Conservation (phyloP, 208 protist genomes). For the Leptomonas seymouri region DNA sequence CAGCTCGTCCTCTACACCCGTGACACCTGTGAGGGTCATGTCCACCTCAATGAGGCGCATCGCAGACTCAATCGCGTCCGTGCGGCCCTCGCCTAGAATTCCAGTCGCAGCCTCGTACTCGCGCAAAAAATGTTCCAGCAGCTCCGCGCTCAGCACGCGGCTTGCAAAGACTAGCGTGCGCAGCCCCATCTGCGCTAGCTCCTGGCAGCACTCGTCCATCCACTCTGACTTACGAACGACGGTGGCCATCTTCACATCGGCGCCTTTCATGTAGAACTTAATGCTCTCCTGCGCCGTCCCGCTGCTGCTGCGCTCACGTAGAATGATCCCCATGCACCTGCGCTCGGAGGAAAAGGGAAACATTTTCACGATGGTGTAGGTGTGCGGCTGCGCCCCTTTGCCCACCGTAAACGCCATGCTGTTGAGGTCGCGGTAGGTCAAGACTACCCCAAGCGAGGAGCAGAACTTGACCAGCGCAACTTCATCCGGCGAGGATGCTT, state of each 20-base stretch:
- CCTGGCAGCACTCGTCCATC: constrained; percentile 97
- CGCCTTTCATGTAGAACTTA: constrained; percentile 97
- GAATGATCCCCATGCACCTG: constrained; percentile 99
- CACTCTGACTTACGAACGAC: constrained; percentile 93
- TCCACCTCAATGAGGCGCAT: constrained; percentile 87
- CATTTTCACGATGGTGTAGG: constrained; percentile 95
- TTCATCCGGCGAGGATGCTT: constrained; percentile 96
- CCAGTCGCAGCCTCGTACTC: constrained; percentile 61
- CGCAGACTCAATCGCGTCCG: constrained; percentile 67
- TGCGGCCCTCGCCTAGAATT: constrained; percentile 53
- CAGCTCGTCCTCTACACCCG: constrained; percentile 98
- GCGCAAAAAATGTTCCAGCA: constrained; percentile 84
- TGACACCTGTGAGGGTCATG: constrained; percentile 93
- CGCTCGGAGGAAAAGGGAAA: constrained; percentile 98
- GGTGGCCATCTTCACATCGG: constrained; percentile 92
- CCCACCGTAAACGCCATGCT: constrained; percentile 62
- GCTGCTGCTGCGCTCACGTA: constrained; percentile 55
- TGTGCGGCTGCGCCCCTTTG: constrained; percentile 24
- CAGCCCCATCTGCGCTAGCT: constrained; percentile 97
- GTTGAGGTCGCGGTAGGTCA: constrained; percentile 54
- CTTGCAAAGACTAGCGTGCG: constrained; percentile 94
- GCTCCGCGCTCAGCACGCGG: constrained; percentile 77
- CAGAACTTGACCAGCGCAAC: constrained; percentile 96
- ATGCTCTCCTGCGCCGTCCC: constrained; percentile 6
- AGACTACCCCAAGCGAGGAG: constrained; percentile 69